Evolutionary conservation across 1,284 basidiomycete genomes (phyloP).

Genomic region (Cutaneotrichosporon sp.): DNA sequence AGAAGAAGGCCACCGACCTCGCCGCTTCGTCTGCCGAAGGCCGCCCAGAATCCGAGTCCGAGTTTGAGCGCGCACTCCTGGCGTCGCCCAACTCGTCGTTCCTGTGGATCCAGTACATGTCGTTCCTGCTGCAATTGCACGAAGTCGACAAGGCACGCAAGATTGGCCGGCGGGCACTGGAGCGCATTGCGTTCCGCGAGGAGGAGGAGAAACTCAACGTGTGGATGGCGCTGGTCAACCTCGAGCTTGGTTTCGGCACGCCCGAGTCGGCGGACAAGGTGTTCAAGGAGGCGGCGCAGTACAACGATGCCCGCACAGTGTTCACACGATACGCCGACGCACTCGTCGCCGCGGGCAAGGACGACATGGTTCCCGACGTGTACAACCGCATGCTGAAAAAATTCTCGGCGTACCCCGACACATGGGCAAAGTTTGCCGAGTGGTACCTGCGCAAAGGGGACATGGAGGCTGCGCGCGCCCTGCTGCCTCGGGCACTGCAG

Average conservation of each 20-base stretch:
- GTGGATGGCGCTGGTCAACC: conserved; percentile 92
- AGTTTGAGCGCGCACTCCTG: conserved; percentile 89
- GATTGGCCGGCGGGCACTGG: conserved; percentile 76
- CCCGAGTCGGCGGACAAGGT: conserved; percentile 68
- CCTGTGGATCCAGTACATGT: conserved; percentile 99
- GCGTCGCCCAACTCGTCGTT: conserved; percentile 97
- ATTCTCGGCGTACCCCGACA: conserved; percentile 83
- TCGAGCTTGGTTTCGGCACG: conserved; percentile 91
- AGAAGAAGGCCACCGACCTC: conserved; percentile 65
- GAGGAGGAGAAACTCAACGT: conserved; percentile 96
- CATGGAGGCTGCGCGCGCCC: conserved; percentile 72
- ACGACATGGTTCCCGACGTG: conserved; percentile 72
- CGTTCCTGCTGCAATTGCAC: conserved; percentile 90
- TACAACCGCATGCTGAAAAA: conserved; percentile 82
- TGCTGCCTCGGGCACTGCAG: conserved; percentile 85
- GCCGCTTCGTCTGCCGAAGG: conserved; percentile 73
- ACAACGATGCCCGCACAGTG: conserved; percentile 88
- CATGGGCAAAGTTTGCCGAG: conserved; percentile 85
- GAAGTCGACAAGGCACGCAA: conserved; percentile 91
- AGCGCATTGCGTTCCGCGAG: conserved; percentile 89
- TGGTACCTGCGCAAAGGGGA: conserved; percentile 64
- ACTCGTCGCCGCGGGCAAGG: conserved; percentile 74
- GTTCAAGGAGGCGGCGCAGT: conserved; percentile 84
- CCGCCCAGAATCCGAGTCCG: conserved; percentile 81
- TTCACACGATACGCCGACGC: conserved; percentile 79